Evolutionary conservation across 192 early-diverging fungal genomes (phyloP).

Genomic region (Umbelopsis vinacea): DNA sequence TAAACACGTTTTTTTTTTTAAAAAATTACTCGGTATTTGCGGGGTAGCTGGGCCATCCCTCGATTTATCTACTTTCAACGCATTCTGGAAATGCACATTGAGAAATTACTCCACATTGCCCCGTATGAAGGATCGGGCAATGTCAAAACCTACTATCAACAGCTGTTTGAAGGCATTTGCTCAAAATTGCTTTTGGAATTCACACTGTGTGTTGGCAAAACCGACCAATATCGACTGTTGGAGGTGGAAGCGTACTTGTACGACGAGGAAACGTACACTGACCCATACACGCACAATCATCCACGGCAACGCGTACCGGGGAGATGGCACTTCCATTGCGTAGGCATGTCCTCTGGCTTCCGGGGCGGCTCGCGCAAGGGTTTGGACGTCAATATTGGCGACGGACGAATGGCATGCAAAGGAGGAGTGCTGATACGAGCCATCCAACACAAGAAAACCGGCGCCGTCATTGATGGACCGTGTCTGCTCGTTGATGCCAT

Average conservation of each 20-base stretch:
- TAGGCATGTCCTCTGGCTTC: conserved; percentile 30
- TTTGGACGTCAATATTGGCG: conserved; percentile 32
- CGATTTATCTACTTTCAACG: background rate
- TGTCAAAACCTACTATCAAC: conserved; percentile 20
- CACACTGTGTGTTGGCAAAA: conserved; percentile 19
- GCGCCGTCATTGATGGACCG: conserved; percentile 28
- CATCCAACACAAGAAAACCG: background rate
- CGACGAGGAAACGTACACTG: conserved; percentile 20
- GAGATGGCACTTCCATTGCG: conserved; percentile 39
- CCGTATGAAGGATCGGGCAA: background rate
- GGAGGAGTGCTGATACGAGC: conserved; percentile 41
- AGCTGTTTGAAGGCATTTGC: conserved; percentile 11
- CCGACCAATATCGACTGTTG: conserved; percentile 22
- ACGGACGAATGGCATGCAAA: conserved; percentile 1
- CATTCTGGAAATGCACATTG: background rate
- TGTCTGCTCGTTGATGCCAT: conserved; percentile 31
- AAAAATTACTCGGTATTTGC: no score
- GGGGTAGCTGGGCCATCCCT: background rate
- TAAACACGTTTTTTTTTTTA: background rate
- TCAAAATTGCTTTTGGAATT: conserved; percentile 22
- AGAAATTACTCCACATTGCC: background rate
- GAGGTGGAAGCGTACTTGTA: conserved; percentile 40
- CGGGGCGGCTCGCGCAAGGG: conserved; percentile 39
- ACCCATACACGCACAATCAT: conserved; percentile 35
- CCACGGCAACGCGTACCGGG: conserved; percentile 23